A percentile compares a stretch with the other conserved stretches of the same genome.
These are phyloP conservation scores for Vaucheria bursata DNA, from an alignment of 352 stramenopile species.

Conservation along the genomic window DNA sequence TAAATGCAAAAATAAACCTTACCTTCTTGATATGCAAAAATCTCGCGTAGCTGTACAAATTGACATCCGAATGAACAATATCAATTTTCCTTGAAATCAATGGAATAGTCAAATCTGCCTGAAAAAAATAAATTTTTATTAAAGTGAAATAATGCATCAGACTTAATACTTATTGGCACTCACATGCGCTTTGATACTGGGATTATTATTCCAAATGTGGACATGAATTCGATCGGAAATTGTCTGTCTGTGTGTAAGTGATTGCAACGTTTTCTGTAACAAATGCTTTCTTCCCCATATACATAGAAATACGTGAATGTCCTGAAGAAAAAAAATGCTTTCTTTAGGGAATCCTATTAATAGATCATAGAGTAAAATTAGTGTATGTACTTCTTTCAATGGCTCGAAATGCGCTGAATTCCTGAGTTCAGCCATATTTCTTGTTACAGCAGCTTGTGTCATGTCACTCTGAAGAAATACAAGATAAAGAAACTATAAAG, in stretches of 20 bases:
- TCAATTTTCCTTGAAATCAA: neutral
- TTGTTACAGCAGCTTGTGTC: no score
- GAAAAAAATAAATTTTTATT: neutral
- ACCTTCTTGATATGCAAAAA: conserved; percentile 7
- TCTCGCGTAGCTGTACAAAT: conserved; percentile 1
- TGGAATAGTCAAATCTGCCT: neutral
- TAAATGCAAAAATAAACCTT: no score
- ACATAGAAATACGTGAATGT: conserved; percentile 1
- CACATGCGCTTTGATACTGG: neutral
- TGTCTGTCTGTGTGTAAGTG: neutral
- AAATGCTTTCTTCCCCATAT: neutral
- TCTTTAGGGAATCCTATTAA: no score
- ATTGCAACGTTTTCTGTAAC: conserved; percentile 1
- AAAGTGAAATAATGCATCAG: neutral
- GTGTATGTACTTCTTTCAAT: no score
- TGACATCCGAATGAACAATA: neutral
- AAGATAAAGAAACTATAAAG: no score
- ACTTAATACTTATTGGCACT: neutral
- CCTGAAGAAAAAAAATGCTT: neutral
- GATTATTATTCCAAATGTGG: conserved; percentile 8
- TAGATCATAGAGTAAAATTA: no score
- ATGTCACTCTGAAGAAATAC: no score
- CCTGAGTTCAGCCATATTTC: no score
- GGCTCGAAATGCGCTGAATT: no score
- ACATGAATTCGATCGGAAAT: neutral